A percentile compares a stretch with the other conserved stretches of the same genome.
Evolutionary conservation across 106 monocot genomes (phyloP).

Genomic region (Triglochin maritima): DNA sequence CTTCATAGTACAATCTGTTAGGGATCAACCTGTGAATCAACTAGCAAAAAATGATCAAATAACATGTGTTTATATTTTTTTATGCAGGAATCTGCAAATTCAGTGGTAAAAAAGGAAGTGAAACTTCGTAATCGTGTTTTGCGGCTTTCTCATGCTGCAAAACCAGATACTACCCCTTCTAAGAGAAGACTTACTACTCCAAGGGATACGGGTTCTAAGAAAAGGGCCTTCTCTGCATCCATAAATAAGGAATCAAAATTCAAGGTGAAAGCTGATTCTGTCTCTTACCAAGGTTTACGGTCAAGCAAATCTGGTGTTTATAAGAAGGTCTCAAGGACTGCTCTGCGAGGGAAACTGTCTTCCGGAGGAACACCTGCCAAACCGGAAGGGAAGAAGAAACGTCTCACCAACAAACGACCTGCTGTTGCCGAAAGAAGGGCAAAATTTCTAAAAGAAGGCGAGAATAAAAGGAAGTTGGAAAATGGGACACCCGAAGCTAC

Average conservation of each 20-base stretch:
- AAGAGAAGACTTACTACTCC: constrained; percentile 15
- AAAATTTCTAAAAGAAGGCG: constrained; percentile 32
- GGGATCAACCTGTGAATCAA: not conserved
- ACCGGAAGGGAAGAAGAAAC: constrained; percentile 5
- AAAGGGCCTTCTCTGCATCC: constrained; percentile 8
- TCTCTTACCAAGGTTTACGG: constrained; percentile 73
- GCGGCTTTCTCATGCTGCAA: constrained; percentile 79
- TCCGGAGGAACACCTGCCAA: constrained; percentile 1
- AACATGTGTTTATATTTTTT: not conserved
- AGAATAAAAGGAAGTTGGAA: constrained; percentile 60
- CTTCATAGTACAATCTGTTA: not conserved
- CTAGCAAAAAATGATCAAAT: not conserved
- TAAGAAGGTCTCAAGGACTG: constrained; percentile 31
- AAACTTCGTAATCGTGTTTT: constrained; percentile 66
- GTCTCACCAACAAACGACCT: constrained; percentile 42
- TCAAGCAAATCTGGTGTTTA: constrained; percentile 56
- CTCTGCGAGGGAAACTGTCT: not conserved
- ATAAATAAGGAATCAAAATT: constrained; percentile 11
- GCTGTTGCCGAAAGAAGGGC: constrained; percentile 88
- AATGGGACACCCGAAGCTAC: constrained; percentile 36
- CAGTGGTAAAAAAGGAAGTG: constrained; percentile 33
- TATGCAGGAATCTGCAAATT: constrained; percentile 69
- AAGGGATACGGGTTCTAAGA: constrained; percentile 5
- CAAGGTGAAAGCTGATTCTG: constrained; percentile 30
- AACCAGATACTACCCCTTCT: constrained; percentile 19